Percentiles rank a stretch among this genome's conserved stretches.
Evolutionary conservation across 352 stramenopile genomes (phyloP).

Genomic region (Phytophthora pini): DNA sequence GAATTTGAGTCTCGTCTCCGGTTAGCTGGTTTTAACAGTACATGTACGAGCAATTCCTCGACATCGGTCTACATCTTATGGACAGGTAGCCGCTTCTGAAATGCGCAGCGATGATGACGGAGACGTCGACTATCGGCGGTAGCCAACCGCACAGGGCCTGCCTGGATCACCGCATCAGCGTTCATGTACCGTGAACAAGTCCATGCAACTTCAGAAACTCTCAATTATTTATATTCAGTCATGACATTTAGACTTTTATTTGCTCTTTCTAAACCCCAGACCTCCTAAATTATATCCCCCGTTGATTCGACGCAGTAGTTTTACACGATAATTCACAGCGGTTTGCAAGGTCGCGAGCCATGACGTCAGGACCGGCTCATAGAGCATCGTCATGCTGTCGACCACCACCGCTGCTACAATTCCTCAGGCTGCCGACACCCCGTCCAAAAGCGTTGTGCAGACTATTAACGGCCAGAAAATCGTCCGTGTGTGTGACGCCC

Average conservation of each 20-base stretch:
- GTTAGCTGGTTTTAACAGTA: conserved; percentile 1
- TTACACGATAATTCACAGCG: neutral
- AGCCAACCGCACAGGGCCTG: too few species aligned
- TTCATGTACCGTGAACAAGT: neutral
- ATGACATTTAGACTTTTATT: neutral
- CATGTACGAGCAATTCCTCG: neutral
- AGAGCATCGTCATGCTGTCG: conserved; percentile 4
- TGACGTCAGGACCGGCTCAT: neutral
- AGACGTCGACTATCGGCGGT: neutral
- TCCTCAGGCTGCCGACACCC: conserved; percentile 10
- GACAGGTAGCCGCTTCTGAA: neutral
- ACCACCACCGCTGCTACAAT: conserved; percentile 5
- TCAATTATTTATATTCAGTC: neutral
- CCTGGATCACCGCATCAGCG: too few species aligned
- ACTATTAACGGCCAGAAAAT: neutral
- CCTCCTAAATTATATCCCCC: neutral
- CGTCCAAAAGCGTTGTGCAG: conserved; percentile 22
- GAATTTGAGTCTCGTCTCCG: neutral
- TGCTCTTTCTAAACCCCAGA: neutral
- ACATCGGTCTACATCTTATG: neutral
- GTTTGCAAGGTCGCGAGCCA: neutral
- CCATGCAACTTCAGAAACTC: neutral
- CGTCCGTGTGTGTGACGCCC: neutral
- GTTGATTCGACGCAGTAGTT: neutral
- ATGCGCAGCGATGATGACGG: neutral